These are phyloP conservation scores for Xylaria arbuscula DNA, from an alignment of 2,329 filamentous ascomycete genomes.

Conservation along the genomic window DNA sequence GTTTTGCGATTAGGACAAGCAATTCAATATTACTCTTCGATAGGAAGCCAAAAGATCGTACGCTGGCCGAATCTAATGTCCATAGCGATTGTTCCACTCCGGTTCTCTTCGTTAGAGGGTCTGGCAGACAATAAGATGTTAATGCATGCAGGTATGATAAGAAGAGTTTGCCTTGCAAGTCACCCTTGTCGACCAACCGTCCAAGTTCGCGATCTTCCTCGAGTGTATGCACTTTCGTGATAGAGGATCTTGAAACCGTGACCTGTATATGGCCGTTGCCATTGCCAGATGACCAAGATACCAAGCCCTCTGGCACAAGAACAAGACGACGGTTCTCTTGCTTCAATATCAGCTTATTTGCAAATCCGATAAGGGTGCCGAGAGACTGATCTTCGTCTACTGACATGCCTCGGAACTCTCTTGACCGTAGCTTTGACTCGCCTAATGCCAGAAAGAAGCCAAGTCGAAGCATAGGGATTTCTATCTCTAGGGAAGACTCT, in stretches of 20 bases:
- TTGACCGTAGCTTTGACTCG: slow-evolving; percentile 11
- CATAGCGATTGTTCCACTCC: slow-evolving; percentile 69
- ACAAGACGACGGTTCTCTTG: slow-evolving; percentile 7
- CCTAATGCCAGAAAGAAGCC: slow-evolving; percentile 6
- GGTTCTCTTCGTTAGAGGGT: slow-evolving; percentile 66
- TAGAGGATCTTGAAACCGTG: slow-evolving; percentile 4
- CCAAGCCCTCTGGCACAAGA: slow-evolving; percentile 23
- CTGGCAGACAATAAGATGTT: slow-evolving; percentile 68
- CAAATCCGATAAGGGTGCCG: slow-evolving; percentile 16
- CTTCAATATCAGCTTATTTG: slow-evolving; percentile 26
- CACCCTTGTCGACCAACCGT: slow-evolving; percentile 19
- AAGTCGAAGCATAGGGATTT: slow-evolving; percentile 22
- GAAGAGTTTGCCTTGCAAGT: slow-evolving; percentile 28
- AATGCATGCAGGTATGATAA: slow-evolving; percentile 61
- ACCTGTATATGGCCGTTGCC: slow-evolving; percentile 10
- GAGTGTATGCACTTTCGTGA: slow-evolving; percentile 15
- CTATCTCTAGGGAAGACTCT: slow-evolving; percentile 1
- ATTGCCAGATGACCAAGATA: slow-evolving; percentile 10
- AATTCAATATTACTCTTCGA: slow-evolving; percentile 14
- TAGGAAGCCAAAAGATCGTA: slow-evolving; percentile 19
- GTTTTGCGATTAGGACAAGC: not conserved
- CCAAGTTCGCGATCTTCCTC: slow-evolving; percentile 16
- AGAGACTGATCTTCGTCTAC: slow-evolving; percentile 18
- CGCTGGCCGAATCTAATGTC: slow-evolving; percentile 56
- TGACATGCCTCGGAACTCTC: slow-evolving; percentile 24